phyloP scores from a whole-genome alignment of 345 rosid genomes.

The Sonneratia caseolaris region DNA sequence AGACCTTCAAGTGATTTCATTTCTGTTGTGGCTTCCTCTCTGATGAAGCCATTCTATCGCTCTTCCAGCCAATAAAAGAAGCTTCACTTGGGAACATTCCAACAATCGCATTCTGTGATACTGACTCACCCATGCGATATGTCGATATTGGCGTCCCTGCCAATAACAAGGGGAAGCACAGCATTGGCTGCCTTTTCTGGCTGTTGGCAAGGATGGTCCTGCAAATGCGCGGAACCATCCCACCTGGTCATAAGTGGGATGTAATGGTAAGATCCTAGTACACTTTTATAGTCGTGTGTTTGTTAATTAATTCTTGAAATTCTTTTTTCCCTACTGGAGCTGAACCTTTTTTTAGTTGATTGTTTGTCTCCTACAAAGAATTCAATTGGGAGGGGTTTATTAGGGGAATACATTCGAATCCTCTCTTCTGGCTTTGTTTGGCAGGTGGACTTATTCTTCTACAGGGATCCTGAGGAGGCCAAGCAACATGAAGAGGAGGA shows the following conservation, averaged over 20 bases:
- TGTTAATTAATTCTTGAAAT: too few species aligned
- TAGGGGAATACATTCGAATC: background rate
- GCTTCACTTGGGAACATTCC: slow-evolving; percentile 94
- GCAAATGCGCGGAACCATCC: slow-evolving; percentile 93
- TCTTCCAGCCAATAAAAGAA: slow-evolving; percentile 84
- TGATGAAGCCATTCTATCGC: background rate
- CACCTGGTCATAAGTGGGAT: slow-evolving; percentile 72
- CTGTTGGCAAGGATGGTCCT: slow-evolving; percentile 91
- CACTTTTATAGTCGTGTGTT: background rate
- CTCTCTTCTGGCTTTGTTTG: slow-evolving; percentile 1
- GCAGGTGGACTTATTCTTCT: slow-evolving; percentile 71
- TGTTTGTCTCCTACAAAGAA: too few species aligned
- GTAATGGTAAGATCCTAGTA: slow-evolving; percentile 44
- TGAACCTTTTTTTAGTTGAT: background rate
- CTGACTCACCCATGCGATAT: slow-evolving; percentile 87
- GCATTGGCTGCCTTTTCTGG: slow-evolving; percentile 95
- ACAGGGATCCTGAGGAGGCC: slow-evolving; percentile 71
- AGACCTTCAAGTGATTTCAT: background rate
- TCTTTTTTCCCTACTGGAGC: too few species aligned
- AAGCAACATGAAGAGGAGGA: slow-evolving; percentile 59
- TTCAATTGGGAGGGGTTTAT: too few species aligned
- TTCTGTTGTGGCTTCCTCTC: background rate
- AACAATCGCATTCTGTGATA: slow-evolving; percentile 90
- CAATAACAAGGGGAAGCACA: slow-evolving; percentile 94
- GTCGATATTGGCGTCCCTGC: slow-evolving; percentile 96